Percentiles rank a stretch among this genome's conserved stretches.
Evolutionary conservation across 108 stramenopile species (phyloP).

Genomic region (Nitzschia sp.): DNA sequence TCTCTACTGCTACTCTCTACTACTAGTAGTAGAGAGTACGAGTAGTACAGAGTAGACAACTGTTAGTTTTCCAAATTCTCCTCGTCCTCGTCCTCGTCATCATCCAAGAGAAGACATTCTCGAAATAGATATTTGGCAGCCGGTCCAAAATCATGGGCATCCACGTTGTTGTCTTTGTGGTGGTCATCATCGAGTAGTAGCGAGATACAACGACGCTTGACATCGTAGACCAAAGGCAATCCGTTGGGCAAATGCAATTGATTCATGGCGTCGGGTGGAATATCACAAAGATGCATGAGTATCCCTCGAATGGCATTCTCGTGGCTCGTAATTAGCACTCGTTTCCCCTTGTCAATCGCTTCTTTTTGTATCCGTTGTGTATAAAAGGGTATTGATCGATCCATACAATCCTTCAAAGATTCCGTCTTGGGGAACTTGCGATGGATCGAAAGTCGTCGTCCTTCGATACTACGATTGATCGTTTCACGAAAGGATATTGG

Average conservation of each 20-base stretch:
- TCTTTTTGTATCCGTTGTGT: slow-evolving; percentile 74
- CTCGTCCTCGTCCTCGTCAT: background rate
- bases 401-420: slow-evolving; percentile 73
- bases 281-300: slow-evolving; percentile 91
- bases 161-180: slow-evolving; percentile 40
- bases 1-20: too few species aligned
- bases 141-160: slow-evolving; percentile 69
- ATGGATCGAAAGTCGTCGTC: slow-evolving; percentile 51
- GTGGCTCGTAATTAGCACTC: slow-evolving; percentile 87
- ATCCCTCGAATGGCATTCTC: slow-evolving; percentile 94
- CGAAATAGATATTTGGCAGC: slow-evolving; percentile 76
- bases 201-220: slow-evolving; percentile 63
- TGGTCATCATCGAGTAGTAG: slow-evolving; percentile 75
- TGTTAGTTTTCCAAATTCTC: too few species aligned
- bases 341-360: slow-evolving; percentile 84
- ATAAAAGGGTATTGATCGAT: slow-evolving; percentile 68
- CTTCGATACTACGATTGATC: slow-evolving; percentile 58
- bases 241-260: slow-evolving; percentile 90
- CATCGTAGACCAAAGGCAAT: slow-evolving; percentile 60
- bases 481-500: slow-evolving; percentile 61
- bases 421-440: slow-evolving; percentile 80
- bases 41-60: too few species aligned
- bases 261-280: slow-evolving; percentile 85
- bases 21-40: too few species aligned
- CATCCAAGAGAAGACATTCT: background rate